A percentile compares a stretch with the other conserved stretches of the same genome.
Evolutionary conservation across 2,329 filamentous ascomycete species (phyloP).

Genomic region (Ophiostoma novo-ulmi): DNA sequence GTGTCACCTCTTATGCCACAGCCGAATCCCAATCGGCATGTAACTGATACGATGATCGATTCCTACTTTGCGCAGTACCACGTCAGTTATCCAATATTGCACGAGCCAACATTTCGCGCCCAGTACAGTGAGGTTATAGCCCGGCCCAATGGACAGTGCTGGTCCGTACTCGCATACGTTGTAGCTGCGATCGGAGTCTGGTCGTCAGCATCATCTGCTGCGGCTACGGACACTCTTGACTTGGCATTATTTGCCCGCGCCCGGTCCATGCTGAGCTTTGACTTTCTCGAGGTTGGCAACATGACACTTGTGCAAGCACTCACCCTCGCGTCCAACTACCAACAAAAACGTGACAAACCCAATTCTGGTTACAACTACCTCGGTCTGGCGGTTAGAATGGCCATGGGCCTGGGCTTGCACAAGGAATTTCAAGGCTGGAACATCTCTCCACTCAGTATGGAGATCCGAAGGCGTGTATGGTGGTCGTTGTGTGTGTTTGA

Average conservation of each 20-base stretch:
- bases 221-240: not conserved
- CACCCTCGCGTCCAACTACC: constrained; percentile 33
- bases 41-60: constrained; percentile 33
- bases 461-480: constrained; percentile 32
- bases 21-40: constrained; percentile 32
- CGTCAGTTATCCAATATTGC: constrained; percentile 42
- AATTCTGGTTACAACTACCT: constrained; percentile 49
- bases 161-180: constrained; percentile 25
- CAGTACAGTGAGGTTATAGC: constrained; percentile 35
- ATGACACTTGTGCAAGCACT: constrained; percentile 35
- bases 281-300: constrained; percentile 36
- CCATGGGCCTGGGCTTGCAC: constrained; percentile 46
- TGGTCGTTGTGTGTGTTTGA: constrained; percentile 39
- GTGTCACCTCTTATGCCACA: not conserved
- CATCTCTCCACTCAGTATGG: constrained; percentile 30
- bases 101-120: constrained; percentile 40
- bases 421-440: constrained; percentile 36
- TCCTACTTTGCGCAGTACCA: constrained; percentile 43
- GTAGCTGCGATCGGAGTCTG: not conserved
- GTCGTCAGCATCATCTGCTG: not conserved
- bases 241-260: constrained; percentile 5
- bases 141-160: constrained; percentile 32
- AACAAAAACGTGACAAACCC: constrained; percentile 46
- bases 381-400: constrained; percentile 45
- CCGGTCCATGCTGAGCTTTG: constrained; percentile 27